Percentiles rank a stretch among this genome's conserved stretches.
Conservation (phyloP, 2,329 filamentous ascomycete species). For the Sarocladium kiliense region DNA sequence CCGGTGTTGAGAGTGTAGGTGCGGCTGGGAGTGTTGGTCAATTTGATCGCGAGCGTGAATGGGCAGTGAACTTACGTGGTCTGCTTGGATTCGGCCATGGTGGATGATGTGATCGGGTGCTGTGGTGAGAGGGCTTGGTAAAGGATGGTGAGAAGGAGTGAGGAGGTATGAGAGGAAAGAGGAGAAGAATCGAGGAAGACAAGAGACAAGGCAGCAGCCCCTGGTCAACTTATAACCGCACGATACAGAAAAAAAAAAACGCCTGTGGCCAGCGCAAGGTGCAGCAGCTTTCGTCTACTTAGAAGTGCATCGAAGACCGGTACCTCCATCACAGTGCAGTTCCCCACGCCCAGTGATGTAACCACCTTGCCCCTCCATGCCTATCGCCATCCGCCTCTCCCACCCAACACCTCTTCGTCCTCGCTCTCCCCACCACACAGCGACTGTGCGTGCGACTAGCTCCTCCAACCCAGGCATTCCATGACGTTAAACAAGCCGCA, state of each 20-base stretch:
- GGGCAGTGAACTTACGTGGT: slow-evolving; percentile 15
- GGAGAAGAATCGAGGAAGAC: background rate
- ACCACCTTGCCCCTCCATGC: background rate
- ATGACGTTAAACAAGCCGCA: background rate
- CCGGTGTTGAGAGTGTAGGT: slow-evolving; percentile 70
- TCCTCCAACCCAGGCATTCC: background rate
- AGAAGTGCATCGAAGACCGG: background rate
- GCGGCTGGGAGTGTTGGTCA: background rate
- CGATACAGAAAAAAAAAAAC: background rate
- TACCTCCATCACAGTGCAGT: background rate
- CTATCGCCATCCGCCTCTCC: background rate
- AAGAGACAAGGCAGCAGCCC: background rate
- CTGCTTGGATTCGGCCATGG: slow-evolving; percentile 25
- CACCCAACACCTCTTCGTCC: no score
- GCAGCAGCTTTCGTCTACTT: background rate
- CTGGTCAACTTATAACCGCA: background rate
- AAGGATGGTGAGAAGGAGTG: background rate
- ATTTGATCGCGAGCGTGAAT: background rate
- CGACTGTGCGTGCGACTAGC: background rate
- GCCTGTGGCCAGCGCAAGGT: background rate
- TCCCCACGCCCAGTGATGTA: background rate
- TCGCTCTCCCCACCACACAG: no score
- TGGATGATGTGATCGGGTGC: background rate
- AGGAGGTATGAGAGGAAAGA: background rate
- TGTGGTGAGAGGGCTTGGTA: background rate